Evolutionary conservation across 2,329 filamentous ascomycete genomes (phyloP), one percentile per base, ranked within the genome.

Genomic region (Neoascochyta sp.): DNA sequence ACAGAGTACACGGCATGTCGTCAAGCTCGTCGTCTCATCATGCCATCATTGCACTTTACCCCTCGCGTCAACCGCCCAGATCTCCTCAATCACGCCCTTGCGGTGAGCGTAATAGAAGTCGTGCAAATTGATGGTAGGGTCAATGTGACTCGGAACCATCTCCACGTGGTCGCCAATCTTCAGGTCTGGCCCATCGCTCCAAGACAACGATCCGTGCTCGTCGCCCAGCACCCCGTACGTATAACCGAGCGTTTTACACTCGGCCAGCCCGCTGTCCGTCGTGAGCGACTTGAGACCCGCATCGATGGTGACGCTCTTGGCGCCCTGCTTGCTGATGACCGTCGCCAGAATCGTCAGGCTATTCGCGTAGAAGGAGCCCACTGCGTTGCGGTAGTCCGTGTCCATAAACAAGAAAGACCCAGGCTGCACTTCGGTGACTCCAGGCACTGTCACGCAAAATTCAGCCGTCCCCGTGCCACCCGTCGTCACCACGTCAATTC

Each of bases 351-450:
- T 62, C 0, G 69, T 70, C 15, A 75, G 39, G 25, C 69, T 73
- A 40, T 75, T 68, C 0, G 61, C 58, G 45, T 70, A 76, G 32
- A 66, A 65, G 0, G 60, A 54, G 1, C 73, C 73, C 0, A 75
- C 61, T 0, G 73, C 73, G 29, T 71, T 70, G 3, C 71, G 65
- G 41, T 76, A 76, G 43, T 76, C 73, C 2, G 71, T 73, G 34
- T 76, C 73, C 73, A 76, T 76, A 47, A 76, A 75, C 32, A 76
- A 65, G 36, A 76, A 76, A 0, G 68, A 73, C 0, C 73, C 73
- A 0, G 73, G 73, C 43, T 76, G 73, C 2, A 76, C 56, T 42
- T 76, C 73, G 1, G 71, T 76, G 0, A 76, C 63, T 0, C 71
- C 72, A 0, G 66, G 64, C 0, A 73, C 69, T 0, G 55, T 63